phyloP scores from a whole-genome alignment of 768 basidiomycete species.

The Leucosporidium yakuticum region DNA sequence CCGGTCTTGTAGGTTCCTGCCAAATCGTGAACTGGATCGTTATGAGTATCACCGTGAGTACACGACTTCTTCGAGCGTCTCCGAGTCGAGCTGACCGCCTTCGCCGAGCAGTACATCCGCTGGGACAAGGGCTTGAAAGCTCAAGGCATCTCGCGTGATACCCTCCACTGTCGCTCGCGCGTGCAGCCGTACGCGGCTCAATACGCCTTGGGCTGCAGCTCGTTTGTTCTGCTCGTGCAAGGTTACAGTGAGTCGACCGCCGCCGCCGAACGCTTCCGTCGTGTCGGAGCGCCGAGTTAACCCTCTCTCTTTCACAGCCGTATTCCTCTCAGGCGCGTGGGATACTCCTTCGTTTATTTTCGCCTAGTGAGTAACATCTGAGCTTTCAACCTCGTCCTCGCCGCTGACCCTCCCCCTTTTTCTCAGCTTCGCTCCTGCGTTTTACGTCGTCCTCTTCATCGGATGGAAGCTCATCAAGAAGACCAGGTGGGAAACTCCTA shows the following conservation, averaged over 20 bases:
- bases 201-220: too few species aligned
- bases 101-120: background rate
- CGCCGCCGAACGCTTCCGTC: too few species aligned
- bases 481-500: background rate
- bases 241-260: background rate
- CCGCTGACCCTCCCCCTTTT: background rate
- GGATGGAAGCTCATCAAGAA: constrained; percentile 5
- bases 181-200: background rate
- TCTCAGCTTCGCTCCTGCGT: background rate
- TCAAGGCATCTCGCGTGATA: background rate
- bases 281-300: background rate
- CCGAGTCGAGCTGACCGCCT: too few species aligned
- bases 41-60: background rate
- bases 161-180: background rate
- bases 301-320: background rate
- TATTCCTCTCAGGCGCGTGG: background rate
- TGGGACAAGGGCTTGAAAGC: background rate
- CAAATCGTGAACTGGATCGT: background rate
- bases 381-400: background rate
- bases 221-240: background rate
- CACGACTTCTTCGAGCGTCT: too few species aligned
- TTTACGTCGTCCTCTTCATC: background rate
- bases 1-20: background rate
- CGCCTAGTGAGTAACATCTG: background rate
- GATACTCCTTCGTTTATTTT: background rate